Base-by-base conservation (phyloP, 768 basidiomycete genomes). In the Amanita jacksonii region DNA sequence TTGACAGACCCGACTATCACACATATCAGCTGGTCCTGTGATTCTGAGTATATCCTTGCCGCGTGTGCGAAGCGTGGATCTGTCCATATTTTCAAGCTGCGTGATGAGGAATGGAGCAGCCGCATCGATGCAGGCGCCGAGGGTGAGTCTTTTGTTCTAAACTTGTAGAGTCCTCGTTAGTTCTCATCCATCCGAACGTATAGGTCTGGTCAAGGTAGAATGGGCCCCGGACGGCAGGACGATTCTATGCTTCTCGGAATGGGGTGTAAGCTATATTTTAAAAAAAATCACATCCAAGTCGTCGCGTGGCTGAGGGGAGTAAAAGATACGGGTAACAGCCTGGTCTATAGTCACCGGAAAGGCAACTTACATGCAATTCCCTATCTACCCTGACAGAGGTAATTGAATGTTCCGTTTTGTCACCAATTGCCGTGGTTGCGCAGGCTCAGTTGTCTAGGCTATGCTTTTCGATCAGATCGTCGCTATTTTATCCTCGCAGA, bases 241-340 rank as follows among this genome's bases (percentile, higher is more conserved):
- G 12, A 68, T 96, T 4, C 63, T 96, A 23, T 93, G 87, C 55
- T 97, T 92, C 62, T 92, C 89, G 3, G 86, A 92, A 53, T 88
- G 88, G 84, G 88, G 85, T 53, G 92, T 93, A 65, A 68, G 91
- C n/a, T n/a, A n/a, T n/a, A n/a, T n/a, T n/a, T n/a, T n/a, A n/a
- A n/a, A n/a, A n/a, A n/a, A n/a, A n/a, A n/a, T n/a, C n/a, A n/a
- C n/a, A n/a, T n/a, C n/a, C n/a, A n/a, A n/a, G n/a, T n/a, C n/a
- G n/a, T n/a, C n/a, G n/a, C n/a, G n/a, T n/a, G n/a, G n/a, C n/a
- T n/a, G n/a, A n/a, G n/a, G n/a, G n/a, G n/a, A n/a, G n/a, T n/a
- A n/a, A n/a, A n/a, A 96, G 92, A 72, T 94, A 34, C 74, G 90
- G 41, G 76, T 94, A 8, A 85, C 88, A 1, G 67, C 93, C 34